A percentile compares a stretch with the other conserved stretches of the same genome.
phyloP scores from a whole-genome alignment of 2,329 filamentous ascomycete genomes.

The Fusarium armeniacum region DNA sequence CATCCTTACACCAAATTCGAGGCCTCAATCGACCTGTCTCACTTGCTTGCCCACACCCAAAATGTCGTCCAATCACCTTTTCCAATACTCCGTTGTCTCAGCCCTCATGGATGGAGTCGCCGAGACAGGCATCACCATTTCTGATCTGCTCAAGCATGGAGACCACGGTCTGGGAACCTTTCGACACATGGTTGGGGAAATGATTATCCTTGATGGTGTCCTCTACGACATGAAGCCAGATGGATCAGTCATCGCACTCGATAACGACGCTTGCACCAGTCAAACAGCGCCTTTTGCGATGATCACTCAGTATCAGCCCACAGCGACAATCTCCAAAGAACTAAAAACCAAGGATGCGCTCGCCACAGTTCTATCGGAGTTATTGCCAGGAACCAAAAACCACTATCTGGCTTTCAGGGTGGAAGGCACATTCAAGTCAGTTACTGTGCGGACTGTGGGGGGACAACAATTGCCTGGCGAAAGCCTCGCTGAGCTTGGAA shows the following conservation, averaged over 20 bases:
- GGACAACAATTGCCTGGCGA: slow-evolving; percentile 30
- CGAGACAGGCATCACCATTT: slow-evolving; percentile 31
- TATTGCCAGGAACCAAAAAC: slow-evolving; percentile 20
- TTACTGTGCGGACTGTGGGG: slow-evolving; percentile 26
- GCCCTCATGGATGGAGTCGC: slow-evolving; percentile 44
- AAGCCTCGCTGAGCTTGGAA: slow-evolving; percentile 36
- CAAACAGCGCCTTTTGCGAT: slow-evolving; percentile 34
- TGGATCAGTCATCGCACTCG: slow-evolving; percentile 21
- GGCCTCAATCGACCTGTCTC: neutral
- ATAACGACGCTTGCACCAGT: neutral
- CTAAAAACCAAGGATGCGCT: slow-evolving; percentile 13
- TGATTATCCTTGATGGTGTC: slow-evolving; percentile 39
- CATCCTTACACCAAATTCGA: neutral
- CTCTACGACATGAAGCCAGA: slow-evolving; percentile 40
- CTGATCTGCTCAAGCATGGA: slow-evolving; percentile 27
- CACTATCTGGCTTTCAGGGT: slow-evolving; percentile 29
- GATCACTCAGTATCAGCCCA: slow-evolving; percentile 22
- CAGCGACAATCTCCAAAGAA: neutral
- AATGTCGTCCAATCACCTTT: slow-evolving; percentile 37
- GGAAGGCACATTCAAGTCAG: slow-evolving; percentile 16
- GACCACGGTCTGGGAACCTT: slow-evolving; percentile 43
- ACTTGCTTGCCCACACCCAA: neutral
- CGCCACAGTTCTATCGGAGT: neutral
- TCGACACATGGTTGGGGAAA: slow-evolving; percentile 41
- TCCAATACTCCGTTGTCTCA: slow-evolving; percentile 42